phyloP scores from a whole-genome alignment of 2,329 filamentous ascomycete genomes.

The Colletotrichum destructivum region DNA sequence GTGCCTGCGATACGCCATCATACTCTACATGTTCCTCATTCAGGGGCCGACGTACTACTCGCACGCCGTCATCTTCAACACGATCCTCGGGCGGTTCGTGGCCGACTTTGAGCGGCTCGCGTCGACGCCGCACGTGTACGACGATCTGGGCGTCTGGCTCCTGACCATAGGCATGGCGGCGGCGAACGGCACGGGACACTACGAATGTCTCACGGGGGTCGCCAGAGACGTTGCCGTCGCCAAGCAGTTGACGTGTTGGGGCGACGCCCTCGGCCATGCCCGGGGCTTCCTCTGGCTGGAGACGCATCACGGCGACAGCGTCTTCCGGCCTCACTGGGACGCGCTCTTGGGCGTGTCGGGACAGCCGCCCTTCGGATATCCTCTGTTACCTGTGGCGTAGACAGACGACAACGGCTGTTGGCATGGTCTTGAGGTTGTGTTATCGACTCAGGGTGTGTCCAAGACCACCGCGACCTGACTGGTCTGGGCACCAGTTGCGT shows the following conservation, averaged over 20 bases:
- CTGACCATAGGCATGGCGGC: constrained; percentile 58
- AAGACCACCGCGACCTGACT: background rate
- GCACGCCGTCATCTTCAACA: constrained; percentile 58
- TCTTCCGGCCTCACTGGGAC: constrained; percentile 50
- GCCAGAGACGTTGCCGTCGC: constrained; percentile 40
- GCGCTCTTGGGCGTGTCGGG: constrained; percentile 25
- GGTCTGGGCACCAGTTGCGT: too few species aligned
- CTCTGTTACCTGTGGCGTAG: background rate
- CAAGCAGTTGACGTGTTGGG: constrained; percentile 24
- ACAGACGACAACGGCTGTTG: background rate
- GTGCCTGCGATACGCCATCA: constrained; percentile 61
- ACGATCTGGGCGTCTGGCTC: constrained; percentile 59
- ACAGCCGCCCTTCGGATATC: background rate
- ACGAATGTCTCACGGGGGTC: constrained; percentile 50
- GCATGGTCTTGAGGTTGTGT: background rate
- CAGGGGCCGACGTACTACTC: constrained; percentile 72
- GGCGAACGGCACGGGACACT: constrained; percentile 47
- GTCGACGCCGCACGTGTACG: constrained; percentile 38
- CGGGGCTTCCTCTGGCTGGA: constrained; percentile 51
- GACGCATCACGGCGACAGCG: constrained; percentile 37
- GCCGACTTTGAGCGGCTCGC: constrained; percentile 47
- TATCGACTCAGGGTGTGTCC: too few species aligned
- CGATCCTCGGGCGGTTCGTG: constrained; percentile 52
- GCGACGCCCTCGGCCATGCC: constrained; percentile 39
- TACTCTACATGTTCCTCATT: constrained; percentile 67